Conservation (phyloP, 2,329 filamentous ascomycete genomes). For the Fusarium irregulare region DNA sequence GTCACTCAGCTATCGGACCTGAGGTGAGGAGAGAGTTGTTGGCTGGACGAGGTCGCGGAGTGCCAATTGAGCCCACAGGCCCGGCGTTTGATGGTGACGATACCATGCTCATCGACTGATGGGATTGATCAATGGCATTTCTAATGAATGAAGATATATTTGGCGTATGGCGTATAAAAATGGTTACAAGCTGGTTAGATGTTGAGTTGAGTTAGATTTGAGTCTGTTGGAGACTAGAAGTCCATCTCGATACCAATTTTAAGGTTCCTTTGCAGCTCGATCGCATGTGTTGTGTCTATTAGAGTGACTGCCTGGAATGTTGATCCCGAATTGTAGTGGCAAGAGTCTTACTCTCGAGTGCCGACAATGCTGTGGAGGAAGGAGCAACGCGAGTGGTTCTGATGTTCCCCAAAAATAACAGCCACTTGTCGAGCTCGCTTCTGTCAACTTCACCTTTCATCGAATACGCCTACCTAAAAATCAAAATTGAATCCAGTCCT, state of each 20-base stretch:
- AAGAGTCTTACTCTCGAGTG: no score
- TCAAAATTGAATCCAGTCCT: not conserved
- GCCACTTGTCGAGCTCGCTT: not conserved
- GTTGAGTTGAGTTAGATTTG: conserved; percentile 40
- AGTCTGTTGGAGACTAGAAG: conserved; percentile 32
- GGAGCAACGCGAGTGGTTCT: not conserved
- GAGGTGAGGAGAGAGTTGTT: conserved; percentile 91
- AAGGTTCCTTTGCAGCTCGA: conserved; percentile 9
- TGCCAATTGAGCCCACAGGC: conserved; percentile 68
- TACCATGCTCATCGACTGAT: conserved; percentile 81
- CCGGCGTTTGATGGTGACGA: conserved; percentile 80
- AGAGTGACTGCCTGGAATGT: not conserved
- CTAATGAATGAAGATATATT: conserved; percentile 42
- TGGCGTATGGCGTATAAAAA: conserved; percentile 46
- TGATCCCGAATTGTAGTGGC: not conserved
- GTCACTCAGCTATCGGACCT: conserved; percentile 88
- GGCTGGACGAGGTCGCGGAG: conserved; percentile 86
- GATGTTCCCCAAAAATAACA: not conserved
- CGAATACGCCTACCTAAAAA: not conserved
- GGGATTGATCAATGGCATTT: conserved; percentile 27
- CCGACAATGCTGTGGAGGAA: not conserved
- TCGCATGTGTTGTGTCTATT: not conserved
- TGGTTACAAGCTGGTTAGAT: conserved; percentile 38
- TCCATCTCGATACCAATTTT: conserved; percentile 44
- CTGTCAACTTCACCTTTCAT: not conserved